These are phyloP conservation scores for Salix viminalis DNA, from an alignment of 345 rosid species.

Conservation along the genomic window DNA sequence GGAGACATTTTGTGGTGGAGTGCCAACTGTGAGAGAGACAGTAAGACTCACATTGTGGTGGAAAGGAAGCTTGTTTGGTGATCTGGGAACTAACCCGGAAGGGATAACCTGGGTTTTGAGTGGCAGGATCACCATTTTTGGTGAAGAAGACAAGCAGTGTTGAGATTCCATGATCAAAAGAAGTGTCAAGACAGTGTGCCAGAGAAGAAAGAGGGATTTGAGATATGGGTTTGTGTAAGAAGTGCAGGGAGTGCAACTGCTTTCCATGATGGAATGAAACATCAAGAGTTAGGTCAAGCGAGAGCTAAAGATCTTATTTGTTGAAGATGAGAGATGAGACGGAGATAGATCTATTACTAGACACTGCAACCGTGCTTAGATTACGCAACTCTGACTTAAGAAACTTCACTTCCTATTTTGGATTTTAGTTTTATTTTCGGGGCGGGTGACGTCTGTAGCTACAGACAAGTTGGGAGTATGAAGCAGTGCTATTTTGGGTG, in stretches of 20 bases:
- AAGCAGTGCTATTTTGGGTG: too few relatives aligned
- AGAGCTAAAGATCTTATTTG: not conserved
- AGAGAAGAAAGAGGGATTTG: slow-evolving; percentile 7
- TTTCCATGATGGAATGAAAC: not conserved
- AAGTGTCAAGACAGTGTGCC: not conserved
- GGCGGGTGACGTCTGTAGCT: too few relatives aligned
- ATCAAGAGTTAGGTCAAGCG: not conserved
- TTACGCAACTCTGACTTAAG: too few relatives aligned
- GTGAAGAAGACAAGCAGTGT: slow-evolving; percentile 13
- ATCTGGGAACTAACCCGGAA: slow-evolving; percentile 34
- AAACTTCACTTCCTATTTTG: too few relatives aligned
- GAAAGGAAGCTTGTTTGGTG: slow-evolving; percentile 70
- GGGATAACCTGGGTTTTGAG: slow-evolving; percentile 48
- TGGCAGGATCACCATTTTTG: slow-evolving; percentile 46
- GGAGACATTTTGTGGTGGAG: slow-evolving; percentile 84
- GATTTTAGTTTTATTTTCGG: too few relatives aligned
- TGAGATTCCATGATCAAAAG: not conserved
- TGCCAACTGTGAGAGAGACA: slow-evolving; percentile 68
- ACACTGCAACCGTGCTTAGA: too few relatives aligned
- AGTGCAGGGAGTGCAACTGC: too few relatives aligned
- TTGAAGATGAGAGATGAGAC: too few relatives aligned
- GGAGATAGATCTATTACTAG: too few relatives aligned
- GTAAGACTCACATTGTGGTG: slow-evolving; percentile 79
- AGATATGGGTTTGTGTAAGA: not conserved
- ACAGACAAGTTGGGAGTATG: too few relatives aligned